A percentile compares a stretch with the other conserved stretches of the same genome.
phyloP scores from a whole-genome alignment of 768 basidiomycete genomes.

The Cubamyces sp. region DNA sequence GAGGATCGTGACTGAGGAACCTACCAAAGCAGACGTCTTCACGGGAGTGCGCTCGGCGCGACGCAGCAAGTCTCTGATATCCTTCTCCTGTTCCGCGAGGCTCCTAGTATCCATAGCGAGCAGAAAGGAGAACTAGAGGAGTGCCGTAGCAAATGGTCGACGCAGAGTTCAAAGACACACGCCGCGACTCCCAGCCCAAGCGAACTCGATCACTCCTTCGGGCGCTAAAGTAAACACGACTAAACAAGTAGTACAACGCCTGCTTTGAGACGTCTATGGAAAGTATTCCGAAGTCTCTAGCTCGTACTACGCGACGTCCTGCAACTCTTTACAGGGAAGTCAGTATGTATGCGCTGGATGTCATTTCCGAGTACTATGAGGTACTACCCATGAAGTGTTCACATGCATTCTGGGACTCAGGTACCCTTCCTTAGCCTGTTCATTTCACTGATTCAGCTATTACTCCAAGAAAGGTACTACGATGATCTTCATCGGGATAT shows the following conservation, averaged over 20 bases:
- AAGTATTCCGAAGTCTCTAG: no score
- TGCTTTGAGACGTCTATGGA: neutral
- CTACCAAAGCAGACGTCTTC: conserved; percentile 44
- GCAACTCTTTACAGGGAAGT: no score
- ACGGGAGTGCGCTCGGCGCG: conserved; percentile 47
- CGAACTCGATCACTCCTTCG: neutral
- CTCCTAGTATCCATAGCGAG: conserved; percentile 33
- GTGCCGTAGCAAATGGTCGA: neutral
- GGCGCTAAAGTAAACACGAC: conserved; percentile 1
- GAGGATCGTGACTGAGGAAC: conserved; percentile 14
- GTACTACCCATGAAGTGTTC: no score
- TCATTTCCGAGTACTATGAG: no score
- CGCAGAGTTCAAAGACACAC: neutral
- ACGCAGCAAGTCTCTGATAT: conserved; percentile 45
- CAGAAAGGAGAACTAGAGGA: neutral
- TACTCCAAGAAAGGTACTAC: no score
- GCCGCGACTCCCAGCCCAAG: neutral
- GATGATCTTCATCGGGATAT: no score
- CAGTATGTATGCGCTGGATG: no score
- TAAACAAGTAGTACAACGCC: conserved; percentile 11
- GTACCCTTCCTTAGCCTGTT: no score
- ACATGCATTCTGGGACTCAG: no score
- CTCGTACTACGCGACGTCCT: no score
- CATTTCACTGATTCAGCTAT: no score
- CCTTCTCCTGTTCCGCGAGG: conserved; percentile 42